These are phyloP conservation scores for Fusarium sp. DNA, from an alignment of 2,329 filamentous ascomycete genomes.

Conservation along the genomic window DNA sequence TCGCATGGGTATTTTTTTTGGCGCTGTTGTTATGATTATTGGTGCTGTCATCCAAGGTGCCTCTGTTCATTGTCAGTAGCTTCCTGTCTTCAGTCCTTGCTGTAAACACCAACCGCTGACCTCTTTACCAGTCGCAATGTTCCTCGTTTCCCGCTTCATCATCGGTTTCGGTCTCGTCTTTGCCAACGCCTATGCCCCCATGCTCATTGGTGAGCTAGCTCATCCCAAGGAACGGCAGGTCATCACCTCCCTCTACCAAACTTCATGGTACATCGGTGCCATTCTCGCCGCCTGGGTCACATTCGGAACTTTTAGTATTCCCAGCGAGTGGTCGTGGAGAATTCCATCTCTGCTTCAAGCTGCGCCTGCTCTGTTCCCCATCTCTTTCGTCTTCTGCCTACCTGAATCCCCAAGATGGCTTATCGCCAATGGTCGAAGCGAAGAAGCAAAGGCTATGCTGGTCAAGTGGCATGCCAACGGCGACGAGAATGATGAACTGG, in stretches of 20 bases:
- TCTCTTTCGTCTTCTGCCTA: conserved; percentile 59
- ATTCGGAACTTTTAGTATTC: conserved; percentile 53
- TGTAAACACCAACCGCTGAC: fast-evolving
- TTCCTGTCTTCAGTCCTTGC: fast-evolving
- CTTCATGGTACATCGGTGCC: conserved; percentile 59
- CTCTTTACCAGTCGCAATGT: conserved; percentile 59
- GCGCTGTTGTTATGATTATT: conserved; percentile 4
- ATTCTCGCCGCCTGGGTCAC: conserved; percentile 59
- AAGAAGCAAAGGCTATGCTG: conserved; percentile 53
- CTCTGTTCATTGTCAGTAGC: not conserved
- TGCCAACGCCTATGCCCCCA: conserved; percentile 63
- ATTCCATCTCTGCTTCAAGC: conserved; percentile 48
- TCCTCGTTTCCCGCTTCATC: conserved; percentile 63
- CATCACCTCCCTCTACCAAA: conserved; percentile 66
- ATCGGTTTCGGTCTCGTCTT: conserved; percentile 67
- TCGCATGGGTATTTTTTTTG: conserved; percentile 14
- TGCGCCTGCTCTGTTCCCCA: conserved; percentile 29
- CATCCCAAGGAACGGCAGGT: conserved; percentile 66
- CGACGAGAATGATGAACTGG: not conserved
- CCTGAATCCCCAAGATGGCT: conserved; percentile 74
- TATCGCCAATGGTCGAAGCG: conserved; percentile 52
- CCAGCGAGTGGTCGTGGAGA: conserved; percentile 50
- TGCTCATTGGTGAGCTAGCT: conserved; percentile 65
- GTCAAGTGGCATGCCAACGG: conserved; percentile 30
- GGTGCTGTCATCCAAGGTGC: not conserved